Base-by-base conservation (phyloP, 2,329 filamentous ascomycete species). In the Paradendryphiella salina region DNA sequence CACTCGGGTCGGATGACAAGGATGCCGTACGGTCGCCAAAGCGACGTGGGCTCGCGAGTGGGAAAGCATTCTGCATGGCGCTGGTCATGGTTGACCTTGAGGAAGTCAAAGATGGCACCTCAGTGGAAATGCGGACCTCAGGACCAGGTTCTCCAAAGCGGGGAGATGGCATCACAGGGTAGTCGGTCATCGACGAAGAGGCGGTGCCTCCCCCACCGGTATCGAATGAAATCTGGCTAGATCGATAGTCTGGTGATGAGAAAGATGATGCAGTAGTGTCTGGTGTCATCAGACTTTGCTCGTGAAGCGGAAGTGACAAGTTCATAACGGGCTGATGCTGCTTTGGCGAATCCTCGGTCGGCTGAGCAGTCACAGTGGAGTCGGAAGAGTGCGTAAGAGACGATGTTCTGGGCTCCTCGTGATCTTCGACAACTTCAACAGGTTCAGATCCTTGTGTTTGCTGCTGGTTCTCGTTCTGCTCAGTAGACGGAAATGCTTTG, bases 41-140 rank as follows among this genome's bases (percentile, higher is more conserved):
- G 38, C 79, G 78, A 6, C 78, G 77, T 50, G 73, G 71, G 52
- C 70, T 66, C 17, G 57, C 56, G 50, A 73, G 50, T 45, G 77
- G 64, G 40, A 66, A 73, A 36, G 80, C 79, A 29, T 76, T 76
- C 61, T 87, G 88, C 59, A 89, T 85, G 37, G 84, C 82, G 5
- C 86, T 82, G 14, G 78, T 87, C 82, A 87, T 89, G 8, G 87
- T 90, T 8, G 89, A 91, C 60, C 87, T 85, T 66, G 86, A 90
- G 65, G 87, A 90, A 1, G 87, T 89, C 57, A 86, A 73, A 1
- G 88, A 91, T 2, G 88, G 87, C 11, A 89, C 84, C 60, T 89
- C 88, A 56, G 88, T 86, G 26, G 88, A 92, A 29, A 87, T 82
- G 38, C 88, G 84, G 60, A 81, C 76, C 62, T 90, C 87, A 0